Evolutionary conservation across 2,329 filamentous ascomycete genomes (phyloP).

Genomic region (Chaetomiaceae sp.): DNA sequence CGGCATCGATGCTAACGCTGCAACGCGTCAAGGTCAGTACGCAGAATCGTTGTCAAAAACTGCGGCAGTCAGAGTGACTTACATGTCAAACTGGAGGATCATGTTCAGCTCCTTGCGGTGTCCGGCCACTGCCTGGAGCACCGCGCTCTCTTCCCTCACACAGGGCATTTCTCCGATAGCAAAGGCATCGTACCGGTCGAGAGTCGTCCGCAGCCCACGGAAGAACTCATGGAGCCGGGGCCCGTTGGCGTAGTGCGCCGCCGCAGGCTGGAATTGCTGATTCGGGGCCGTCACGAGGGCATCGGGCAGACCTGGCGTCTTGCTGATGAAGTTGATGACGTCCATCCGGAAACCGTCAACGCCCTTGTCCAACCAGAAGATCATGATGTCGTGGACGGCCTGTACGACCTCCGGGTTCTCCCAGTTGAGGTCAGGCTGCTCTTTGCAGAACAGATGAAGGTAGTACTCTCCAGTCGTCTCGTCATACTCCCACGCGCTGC

Average conservation of each 20-base stretch:
- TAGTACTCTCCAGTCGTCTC: constrained; percentile 67
- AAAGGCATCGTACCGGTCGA: constrained; percentile 54
- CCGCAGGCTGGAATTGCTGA: constrained; percentile 44
- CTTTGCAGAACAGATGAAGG: constrained; percentile 62
- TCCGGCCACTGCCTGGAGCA: constrained; percentile 38
- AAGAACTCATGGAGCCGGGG: constrained; percentile 64
- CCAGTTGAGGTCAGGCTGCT: constrained; percentile 32
- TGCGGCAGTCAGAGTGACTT: too few relatives aligned
- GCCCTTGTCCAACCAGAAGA: constrained; percentile 72
- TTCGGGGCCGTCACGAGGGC: constrained; percentile 46
- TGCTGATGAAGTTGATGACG: constrained; percentile 67
- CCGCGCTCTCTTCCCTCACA: constrained; percentile 50
- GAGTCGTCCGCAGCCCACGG: constrained; percentile 55
- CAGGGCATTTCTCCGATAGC: constrained; percentile 64
- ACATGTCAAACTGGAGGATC: constrained; percentile 58
- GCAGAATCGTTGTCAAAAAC: too few relatives aligned
- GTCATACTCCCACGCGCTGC: constrained; percentile 57
- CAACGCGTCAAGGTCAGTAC: too few relatives aligned
- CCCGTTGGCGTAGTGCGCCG: constrained; percentile 56
- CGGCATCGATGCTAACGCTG: too few relatives aligned
- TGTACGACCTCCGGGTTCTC: constrained; percentile 60
- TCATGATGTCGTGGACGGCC: constrained; percentile 67
- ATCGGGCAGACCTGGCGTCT: constrained; percentile 49
- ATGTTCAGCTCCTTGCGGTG: constrained; percentile 39
- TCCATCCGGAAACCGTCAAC: constrained; percentile 71